phyloP scores from a whole-genome alignment of 768 basidiomycete genomes.

The Lactifluus subvellereus region DNA sequence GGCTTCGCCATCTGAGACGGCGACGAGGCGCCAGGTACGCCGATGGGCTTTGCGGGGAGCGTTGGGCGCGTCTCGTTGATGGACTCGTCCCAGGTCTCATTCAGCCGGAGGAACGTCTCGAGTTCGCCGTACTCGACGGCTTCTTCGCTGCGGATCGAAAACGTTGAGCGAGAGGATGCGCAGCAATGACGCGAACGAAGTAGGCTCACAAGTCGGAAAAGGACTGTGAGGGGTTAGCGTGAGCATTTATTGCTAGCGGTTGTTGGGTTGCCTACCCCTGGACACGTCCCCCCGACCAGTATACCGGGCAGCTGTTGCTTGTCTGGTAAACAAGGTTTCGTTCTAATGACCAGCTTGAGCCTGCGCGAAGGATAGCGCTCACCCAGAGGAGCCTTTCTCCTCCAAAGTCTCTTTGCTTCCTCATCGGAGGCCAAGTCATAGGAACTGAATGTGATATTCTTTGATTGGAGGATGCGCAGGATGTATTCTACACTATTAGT shows the following conservation, averaged over 20 bases:
- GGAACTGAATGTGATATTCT: constrained; percentile 76
- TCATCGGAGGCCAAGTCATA: constrained; percentile 86
- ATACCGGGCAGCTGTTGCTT: constrained; percentile 84
- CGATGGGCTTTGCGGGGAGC: constrained; percentile 56
- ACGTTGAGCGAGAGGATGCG: constrained; percentile 9
- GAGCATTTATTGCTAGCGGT: background rate
- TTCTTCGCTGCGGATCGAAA: constrained; percentile 53
- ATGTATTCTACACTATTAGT: constrained; percentile 57
- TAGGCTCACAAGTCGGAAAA: constrained; percentile 66
- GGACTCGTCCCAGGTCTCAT: constrained; percentile 57
- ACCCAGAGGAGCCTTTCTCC: constrained; percentile 71
- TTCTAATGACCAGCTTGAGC: constrained; percentile 2
- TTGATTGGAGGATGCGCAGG: constrained; percentile 74
- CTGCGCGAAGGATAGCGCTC: constrained; percentile 17
- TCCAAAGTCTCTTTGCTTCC: constrained; percentile 74
- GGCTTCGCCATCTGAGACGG: constrained; percentile 72
- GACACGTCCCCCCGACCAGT: constrained; percentile 68
- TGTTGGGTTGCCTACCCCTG: constrained; percentile 47
- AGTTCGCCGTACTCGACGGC: constrained; percentile 78
- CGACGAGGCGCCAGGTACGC: constrained; percentile 72
- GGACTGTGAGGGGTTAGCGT: constrained; percentile 39
- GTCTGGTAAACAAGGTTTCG: constrained; percentile 38
- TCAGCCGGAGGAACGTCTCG: constrained; percentile 61
- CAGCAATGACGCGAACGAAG: background rate
- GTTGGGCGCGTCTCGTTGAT: constrained; percentile 57